Evolutionary conservation across 331 rosid species (phyloP), one percentile per base, ranked within the genome.

Genomic region (Stylosanthes scabra): DNA sequence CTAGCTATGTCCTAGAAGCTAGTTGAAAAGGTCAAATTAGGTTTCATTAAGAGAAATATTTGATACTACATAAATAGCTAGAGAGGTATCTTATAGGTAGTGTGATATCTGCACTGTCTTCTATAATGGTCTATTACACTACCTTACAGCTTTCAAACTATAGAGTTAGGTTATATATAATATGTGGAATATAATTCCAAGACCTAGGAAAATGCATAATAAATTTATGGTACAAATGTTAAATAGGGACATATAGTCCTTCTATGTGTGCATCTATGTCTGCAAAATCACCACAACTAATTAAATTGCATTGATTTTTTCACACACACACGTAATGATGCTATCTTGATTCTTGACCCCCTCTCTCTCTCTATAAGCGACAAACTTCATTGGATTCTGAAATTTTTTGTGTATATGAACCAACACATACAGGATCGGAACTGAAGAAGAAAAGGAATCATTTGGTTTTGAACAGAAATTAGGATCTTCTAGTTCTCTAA

Each of bases 181-280:
- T 66, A 42, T 70, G 47, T 34, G 37, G 64, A 55, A 70, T 70
- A 56, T 70, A 76, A 65, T 71, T 71, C 78, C 82, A 81, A 76
- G 71, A 76, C 82, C 78, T 71, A 76, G 85, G 82, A 76, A 76
- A 9, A 76, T 65, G 71, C 71, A 76, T 34, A 76, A 65, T 76
- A 65, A 64, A 41, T 65, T 50, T 63, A 50, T 51, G 70, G 62
- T 75, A 50, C 56, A 75, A 70, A 58, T 81, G 64, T 58, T 7
- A 55, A 54, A 31, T 34, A 45, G 74, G 56, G 28, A 52, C 58
- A 52, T 14, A 52, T 20, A 27, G 40, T 60, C 66, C 58, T 70
- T 60, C 71, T 66, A 79, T 59, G 60, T 34, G 39, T 34, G 42
- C 1, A 66, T 55, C 27, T 34, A 10, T 37, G 52, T 64, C 66